Conservation (phyloP, 345 rosid genomes). For the Sapria himalayana region DNA sequence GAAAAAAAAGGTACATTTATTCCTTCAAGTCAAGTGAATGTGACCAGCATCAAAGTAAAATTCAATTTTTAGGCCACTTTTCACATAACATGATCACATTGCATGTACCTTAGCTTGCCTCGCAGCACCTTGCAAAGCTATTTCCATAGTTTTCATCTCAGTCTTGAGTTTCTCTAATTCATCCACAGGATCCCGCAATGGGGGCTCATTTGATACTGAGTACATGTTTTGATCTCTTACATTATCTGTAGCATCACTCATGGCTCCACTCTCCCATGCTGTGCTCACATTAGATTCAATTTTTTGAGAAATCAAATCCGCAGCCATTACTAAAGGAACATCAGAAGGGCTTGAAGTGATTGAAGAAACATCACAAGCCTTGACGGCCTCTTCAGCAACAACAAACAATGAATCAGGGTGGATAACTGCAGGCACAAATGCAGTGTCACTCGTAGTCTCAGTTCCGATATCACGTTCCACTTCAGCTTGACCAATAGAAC, state of each 20-base stretch:
- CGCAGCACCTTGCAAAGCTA: slow-evolving; percentile 96
- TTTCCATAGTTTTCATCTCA: slow-evolving; percentile 90
- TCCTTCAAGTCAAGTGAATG: no score
- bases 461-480: slow-evolving; percentile 14
- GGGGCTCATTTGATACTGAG: slow-evolving; percentile 22
- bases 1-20: no score
- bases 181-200: slow-evolving; percentile 17
- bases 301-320: slow-evolving; percentile 19
- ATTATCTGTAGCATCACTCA: slow-evolving; percentile 18
- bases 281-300: slow-evolving; percentile 6
- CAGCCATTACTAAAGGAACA: slow-evolving; percentile 22
- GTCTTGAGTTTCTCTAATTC: slow-evolving; percentile 65
- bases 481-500: slow-evolving; percentile 18
- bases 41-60: no score
- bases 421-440: slow-evolving; percentile 6
- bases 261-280: slow-evolving; percentile 17
- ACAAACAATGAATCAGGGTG: slow-evolving; percentile 17
- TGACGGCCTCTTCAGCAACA: slow-evolving; percentile 14
- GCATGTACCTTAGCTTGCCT: slow-evolving; percentile 93
- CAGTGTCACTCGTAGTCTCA: slow-evolving; percentile 11
- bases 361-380: slow-evolving; percentile 16
- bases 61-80: no score
- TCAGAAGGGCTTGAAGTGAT: slow-evolving; percentile 19
- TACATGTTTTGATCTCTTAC: slow-evolving; percentile 21
- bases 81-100: no score